Evolutionary conservation across 2,329 filamentous ascomycete species (phyloP).

Genomic region (Simplicillium aogashimaense): DNA sequence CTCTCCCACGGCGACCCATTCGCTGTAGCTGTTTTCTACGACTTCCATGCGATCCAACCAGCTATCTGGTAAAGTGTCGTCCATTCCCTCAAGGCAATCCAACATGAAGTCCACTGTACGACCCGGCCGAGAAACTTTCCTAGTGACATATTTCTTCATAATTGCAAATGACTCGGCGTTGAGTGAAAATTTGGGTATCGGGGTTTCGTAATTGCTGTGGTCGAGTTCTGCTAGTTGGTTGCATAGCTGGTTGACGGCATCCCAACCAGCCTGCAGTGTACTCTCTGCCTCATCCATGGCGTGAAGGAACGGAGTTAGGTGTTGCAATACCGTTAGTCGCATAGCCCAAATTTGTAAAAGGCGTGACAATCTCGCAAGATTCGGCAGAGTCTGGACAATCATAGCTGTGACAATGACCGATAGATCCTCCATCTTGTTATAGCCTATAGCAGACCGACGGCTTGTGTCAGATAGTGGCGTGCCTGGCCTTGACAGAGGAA

Average conservation of each 20-base stretch:
- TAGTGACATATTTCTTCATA: conserved; percentile 55
- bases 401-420: conserved; percentile 86
- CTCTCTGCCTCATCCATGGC: conserved; percentile 57
- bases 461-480: conserved; percentile 23
- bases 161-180: conserved; percentile 39
- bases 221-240: conserved; percentile 10
- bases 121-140: conserved; percentile 61
- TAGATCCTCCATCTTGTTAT: conserved; percentile 75
- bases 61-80: conserved; percentile 72
- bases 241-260: conserved; percentile 35
- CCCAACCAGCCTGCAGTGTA: conserved; percentile 58
- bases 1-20: conserved; percentile 75
- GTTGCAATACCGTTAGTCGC: conserved; percentile 63
- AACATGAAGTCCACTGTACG: conserved; percentile 74
- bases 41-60: conserved; percentile 85
- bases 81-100: conserved; percentile 72
- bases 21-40: conserved; percentile 66
- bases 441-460: conserved; percentile 35
- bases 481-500: conserved; percentile 34
- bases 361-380: conserved; percentile 61
- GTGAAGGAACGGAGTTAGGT: conserved; percentile 58
- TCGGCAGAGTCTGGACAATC: conserved; percentile 78
- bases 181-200: conserved; percentile 11
- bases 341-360: conserved; percentile 72
- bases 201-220: background rate